Base-by-base conservation (phyloP, 352 stramenopile species). In the Phytophthora kernoviae region DNA sequence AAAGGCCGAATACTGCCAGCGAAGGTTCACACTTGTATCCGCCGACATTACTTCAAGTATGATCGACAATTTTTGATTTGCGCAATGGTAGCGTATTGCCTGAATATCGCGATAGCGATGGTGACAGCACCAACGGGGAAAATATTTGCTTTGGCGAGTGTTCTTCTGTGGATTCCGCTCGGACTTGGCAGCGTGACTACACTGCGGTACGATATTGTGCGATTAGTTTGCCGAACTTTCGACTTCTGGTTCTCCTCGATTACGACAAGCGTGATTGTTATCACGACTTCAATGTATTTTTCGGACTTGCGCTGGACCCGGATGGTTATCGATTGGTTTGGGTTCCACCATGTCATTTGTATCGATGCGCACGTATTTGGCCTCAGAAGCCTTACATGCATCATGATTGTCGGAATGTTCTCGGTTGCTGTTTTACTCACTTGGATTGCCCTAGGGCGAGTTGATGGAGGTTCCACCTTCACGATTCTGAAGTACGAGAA, bases 211-310 rank as follows among this genome's bases (percentile, higher is more conserved):
- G 69, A 77, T 22, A 55, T 79, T 10, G 59, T 79, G 9, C 55
- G 52, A 7, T 15, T 75, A 8, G 36, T 81, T 8, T 32, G 53
- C 10, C 39, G 47, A 41, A 77, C 69, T 0, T 81, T 79, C 49
- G 62, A 81, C 27, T 70, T 79, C 15, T 81, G 58, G 68, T 79
- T 79, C 58, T 80, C 79, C 54, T 58, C 60, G 9, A 44, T 45
- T 36, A 51, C 69, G 10, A 73, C 68, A 36, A 59, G 52, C 8
- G 42, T 59, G 15, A 67, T 67, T 15, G 49, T 48, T 20, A 24
- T 75, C 5, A 67, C 65, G n/a, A 55, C 67, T 21, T 71, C 66
- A 1, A 39, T 68, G 45, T 50, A 73, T 18, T 70, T 73, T 12
- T 51, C 51, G 1, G 70, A 75, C 42, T 36, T 70, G 15, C 53